Evolutionary conservation across 257 asterid genomes (phyloP).

Genomic region (Solanum tarijense): DNA sequence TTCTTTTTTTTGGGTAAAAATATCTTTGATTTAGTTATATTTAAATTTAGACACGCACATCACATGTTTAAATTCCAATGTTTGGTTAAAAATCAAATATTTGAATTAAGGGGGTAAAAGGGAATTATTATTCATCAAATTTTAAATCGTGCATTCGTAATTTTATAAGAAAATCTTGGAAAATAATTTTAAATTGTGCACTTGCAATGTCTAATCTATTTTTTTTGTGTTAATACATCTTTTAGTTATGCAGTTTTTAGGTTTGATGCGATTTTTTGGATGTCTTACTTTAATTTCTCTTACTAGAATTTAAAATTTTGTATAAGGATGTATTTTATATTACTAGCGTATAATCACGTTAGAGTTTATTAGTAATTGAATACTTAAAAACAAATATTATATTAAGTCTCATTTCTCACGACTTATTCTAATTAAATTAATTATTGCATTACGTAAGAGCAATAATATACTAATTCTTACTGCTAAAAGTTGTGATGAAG

Average conservation of each 20-base stretch:
- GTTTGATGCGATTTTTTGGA: not conserved
- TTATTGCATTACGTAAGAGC: not conserved
- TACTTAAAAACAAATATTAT: not conserved
- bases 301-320: no score
- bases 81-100: not conserved
- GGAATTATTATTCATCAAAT: not conserved
- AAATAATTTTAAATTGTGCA: no score
- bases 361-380: not conserved
- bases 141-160: not conserved
- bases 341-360: not conserved
- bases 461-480: not conserved
- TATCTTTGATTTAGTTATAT: not conserved
- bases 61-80: not conserved
- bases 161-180: not conserved
- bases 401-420: not conserved
- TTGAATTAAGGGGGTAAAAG: not conserved
- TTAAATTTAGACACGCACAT: not conserved
- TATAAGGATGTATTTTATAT: not conserved
- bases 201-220: not conserved
- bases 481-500: not conserved
- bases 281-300: not conserved
- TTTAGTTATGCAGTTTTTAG: not conserved
- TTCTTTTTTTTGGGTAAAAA: not conserved
- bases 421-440: not conserved
- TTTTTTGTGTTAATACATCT: not conserved